Evolutionary conservation across 495 filamentous ascomycete genomes (phyloP), one percentile per base, ranked within the genome.

Genomic region (Terfezia boudieri): DNA sequence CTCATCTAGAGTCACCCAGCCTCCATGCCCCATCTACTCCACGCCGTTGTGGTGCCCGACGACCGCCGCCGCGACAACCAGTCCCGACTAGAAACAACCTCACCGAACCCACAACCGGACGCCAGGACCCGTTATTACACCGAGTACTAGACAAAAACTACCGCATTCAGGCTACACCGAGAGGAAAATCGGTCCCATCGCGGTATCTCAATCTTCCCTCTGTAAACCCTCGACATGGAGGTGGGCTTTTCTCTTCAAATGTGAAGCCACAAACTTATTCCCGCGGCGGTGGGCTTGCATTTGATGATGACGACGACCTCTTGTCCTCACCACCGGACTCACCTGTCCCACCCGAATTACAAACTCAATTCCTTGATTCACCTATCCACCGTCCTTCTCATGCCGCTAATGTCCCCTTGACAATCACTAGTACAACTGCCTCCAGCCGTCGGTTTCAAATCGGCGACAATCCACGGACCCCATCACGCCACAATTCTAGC

Each of bases 131-230:
- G 1, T 73, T 98, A 8, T 71, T 98, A 10, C 90, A 98, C 65
- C 82, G 82, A 56, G 72, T 96, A 37, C 77, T 86, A 8, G 41
- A 95, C 69, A 94, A 90, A 65, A 95, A 82, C 48, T 98, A 92
- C 67, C 83, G 92, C 35, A 69, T 98, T 1, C 83, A 86, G 69
- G 87, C 90, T 11, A 98, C 90, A 9, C 92, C 90, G 0, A 79
- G 84, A 52, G 83, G 58, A 58, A 59, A 67, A 51, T 51, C 48
- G 32, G 52, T 49, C 43, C 59, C 58, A 22, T 67, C 60, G 16
- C 67, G 58, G 60, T 67, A 63, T 46, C 63, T 59, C 67, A 70
- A n/a, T 65, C 73, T 52, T 9, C 56, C 58, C 36, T 61, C 65
- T n/a, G 48, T 56, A 1, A 51, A 2, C 49, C 5, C 49, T 22